Conservation (phyloP, 164 flowering plant species). For the Annona cherimola region DNA sequence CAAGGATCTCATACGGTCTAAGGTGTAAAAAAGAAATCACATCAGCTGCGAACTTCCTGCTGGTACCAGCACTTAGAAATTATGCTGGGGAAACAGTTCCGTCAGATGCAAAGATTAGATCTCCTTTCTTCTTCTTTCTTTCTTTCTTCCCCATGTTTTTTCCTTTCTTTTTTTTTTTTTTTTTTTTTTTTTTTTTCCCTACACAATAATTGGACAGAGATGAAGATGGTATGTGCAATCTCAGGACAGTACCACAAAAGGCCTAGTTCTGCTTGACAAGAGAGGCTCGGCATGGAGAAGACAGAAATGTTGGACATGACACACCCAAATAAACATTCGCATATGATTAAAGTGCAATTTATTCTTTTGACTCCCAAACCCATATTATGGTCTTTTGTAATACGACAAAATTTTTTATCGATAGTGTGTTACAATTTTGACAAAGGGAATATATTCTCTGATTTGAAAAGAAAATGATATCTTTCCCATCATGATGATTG, state of each 20-base stretch:
- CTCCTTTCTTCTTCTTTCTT: neutral
- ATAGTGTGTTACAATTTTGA: neutral
- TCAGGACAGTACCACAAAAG: neutral
- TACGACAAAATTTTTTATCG: neutral
- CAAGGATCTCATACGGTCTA: conserved; percentile 69
- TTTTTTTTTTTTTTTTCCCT: too few relatives aligned
- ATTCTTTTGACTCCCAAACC: neutral
- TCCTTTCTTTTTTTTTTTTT: too few relatives aligned
- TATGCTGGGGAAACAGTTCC: neutral
- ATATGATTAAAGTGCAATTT: neutral
- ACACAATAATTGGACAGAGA: neutral
- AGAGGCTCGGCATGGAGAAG: neutral
- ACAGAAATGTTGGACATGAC: neutral
- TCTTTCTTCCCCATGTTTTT: too few relatives aligned
- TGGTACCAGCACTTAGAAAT: neutral
- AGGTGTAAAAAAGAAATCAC: conserved; percentile 2
- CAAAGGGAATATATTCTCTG: neutral
- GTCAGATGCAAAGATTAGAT: neutral
- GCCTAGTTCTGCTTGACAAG: neutral
- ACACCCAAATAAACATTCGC: neutral
- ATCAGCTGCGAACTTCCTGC: neutral
- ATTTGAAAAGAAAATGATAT: neutral
- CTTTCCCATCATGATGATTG: neutral
- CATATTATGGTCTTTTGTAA: neutral
- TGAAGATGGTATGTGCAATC: neutral